Percentiles rank a stretch among this genome's conserved stretches.
phyloP scores from a whole-genome alignment of 305 asterid species.

The Rubia occidens region DNA sequence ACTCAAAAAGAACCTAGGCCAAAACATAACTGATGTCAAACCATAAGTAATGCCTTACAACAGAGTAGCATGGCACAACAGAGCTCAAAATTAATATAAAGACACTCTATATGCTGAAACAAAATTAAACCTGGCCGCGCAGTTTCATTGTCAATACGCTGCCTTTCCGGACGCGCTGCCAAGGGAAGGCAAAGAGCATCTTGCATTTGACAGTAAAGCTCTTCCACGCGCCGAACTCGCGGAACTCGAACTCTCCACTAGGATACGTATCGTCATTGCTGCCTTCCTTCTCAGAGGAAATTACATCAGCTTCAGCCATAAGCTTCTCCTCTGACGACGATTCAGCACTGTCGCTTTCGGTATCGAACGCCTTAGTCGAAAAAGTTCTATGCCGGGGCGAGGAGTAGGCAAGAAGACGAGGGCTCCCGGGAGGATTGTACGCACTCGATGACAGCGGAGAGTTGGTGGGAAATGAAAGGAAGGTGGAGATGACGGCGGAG shows the following conservation, averaged over 20 bases:
- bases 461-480: slow-evolving; percentile 20
- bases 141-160: slow-evolving; percentile 76
- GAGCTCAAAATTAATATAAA: neutral
- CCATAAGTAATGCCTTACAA: neutral
- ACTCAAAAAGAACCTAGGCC: neutral
- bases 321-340: slow-evolving; percentile 14
- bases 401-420: neutral
- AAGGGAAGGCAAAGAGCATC: slow-evolving; percentile 77
- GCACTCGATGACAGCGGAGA: slow-evolving; percentile 9
- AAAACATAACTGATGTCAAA: too few species aligned
- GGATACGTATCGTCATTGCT: slow-evolving; percentile 42
- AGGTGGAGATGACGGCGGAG: slow-evolving; percentile 30
- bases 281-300: neutral
- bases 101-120: neutral
- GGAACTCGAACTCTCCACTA: slow-evolving; percentile 68
- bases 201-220: slow-evolving; percentile 53
- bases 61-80: neutral
- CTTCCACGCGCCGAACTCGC: slow-evolving; percentile 48
- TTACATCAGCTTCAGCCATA: slow-evolving; percentile 11
- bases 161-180: slow-evolving; percentile 89
- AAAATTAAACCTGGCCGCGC: slow-evolving; percentile 66
- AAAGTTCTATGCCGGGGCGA: slow-evolving; percentile 14
- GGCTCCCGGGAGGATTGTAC: slow-evolving; percentile 12
- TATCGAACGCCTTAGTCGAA: slow-evolving; percentile 24
- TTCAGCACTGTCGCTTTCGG: slow-evolving; percentile 17